Evolutionary conservation across 176 grass and related monocot genomes (phyloP).

Genomic region (Echinochloa phyllopogon): DNA sequence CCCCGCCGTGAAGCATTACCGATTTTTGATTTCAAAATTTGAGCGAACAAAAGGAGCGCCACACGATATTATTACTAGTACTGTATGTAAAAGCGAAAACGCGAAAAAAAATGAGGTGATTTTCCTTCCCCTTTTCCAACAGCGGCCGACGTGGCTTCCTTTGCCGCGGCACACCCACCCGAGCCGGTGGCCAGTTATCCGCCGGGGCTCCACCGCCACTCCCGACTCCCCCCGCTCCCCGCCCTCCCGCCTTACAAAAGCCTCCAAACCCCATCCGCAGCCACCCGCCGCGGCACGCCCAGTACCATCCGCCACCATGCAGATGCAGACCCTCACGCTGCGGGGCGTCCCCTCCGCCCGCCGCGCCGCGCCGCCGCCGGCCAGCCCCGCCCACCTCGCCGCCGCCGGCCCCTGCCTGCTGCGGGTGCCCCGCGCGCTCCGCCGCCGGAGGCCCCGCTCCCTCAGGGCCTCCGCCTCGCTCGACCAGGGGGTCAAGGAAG

Average conservation of each 20-base stretch:
- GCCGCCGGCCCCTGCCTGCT: constrained; percentile 30
- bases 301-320: constrained; percentile 34
- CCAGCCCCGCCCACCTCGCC: constrained; percentile 23
- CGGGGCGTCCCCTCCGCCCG: constrained; percentile 40
- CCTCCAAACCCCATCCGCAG: constrained; percentile 10
- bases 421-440: constrained; percentile 13
- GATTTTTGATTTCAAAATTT: too few species aligned
- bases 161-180: constrained; percentile 30
- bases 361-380: constrained; percentile 32
- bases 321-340: constrained; percentile 54
- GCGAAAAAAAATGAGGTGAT: not conserved
- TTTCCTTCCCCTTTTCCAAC: not conserved
- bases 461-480: constrained; percentile 48
- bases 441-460: constrained; percentile 37
- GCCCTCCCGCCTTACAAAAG: constrained; percentile 44
- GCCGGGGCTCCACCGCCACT: constrained; percentile 33
- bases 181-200: constrained; percentile 49
- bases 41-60: not conserved
- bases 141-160: constrained; percentile 39
- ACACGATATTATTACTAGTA: not conserved
- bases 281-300: constrained; percentile 52
- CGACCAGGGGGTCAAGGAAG: constrained; percentile 62
- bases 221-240: not conserved
- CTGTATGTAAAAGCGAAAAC: not conserved
- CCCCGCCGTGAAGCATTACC: too few species aligned